Conservation (phyloP, 495 filamentous ascomycete species). For the Baudoinia panamericana region DNA sequence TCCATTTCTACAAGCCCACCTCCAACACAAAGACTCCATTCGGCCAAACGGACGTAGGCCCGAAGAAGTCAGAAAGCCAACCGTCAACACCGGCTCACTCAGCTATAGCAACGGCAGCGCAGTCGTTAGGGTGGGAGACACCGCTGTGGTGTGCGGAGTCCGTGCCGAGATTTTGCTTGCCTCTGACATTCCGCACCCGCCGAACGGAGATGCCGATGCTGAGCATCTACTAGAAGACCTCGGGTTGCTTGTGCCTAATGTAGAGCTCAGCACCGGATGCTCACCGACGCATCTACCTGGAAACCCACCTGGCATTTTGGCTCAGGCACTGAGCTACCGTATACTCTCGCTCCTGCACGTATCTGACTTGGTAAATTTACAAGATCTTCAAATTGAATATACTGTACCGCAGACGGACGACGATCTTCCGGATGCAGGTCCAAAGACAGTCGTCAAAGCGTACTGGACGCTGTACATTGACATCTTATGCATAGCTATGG, state of each 20-base stretch:
- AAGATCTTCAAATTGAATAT: constrained; percentile 59
- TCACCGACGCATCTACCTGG: constrained; percentile 74
- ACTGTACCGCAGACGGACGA: constrained; percentile 34
- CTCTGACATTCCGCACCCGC: constrained; percentile 46
- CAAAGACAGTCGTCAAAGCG: constrained; percentile 47
- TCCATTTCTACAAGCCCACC: constrained; percentile 78
- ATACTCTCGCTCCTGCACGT: constrained; percentile 61
- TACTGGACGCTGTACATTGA: constrained; percentile 95
- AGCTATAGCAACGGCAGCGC: constrained; percentile 80
- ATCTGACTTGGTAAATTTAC: constrained; percentile 44
- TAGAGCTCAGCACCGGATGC: constrained; percentile 81
- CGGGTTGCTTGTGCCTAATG: constrained; percentile 77
- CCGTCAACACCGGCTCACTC: constrained; percentile 64
- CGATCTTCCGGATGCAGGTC: constrained; percentile 30
- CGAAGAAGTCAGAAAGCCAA: constrained; percentile 51
- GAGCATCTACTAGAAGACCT: constrained; percentile 36
- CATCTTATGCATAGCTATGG: constrained; percentile 75
- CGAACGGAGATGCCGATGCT: constrained; percentile 10
- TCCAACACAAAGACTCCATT: constrained; percentile 40
- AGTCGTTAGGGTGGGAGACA: constrained; percentile 77
- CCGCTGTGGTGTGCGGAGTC: constrained; percentile 81
- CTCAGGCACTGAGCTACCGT: constrained; percentile 70
- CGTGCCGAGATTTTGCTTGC: constrained; percentile 72
- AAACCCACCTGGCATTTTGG: constrained; percentile 54
- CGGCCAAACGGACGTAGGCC: constrained; percentile 71